These are phyloP conservation scores for Pythium rishiriense DNA, from an alignment of 352 stramenopile genomes.

Conservation along the genomic window DNA sequence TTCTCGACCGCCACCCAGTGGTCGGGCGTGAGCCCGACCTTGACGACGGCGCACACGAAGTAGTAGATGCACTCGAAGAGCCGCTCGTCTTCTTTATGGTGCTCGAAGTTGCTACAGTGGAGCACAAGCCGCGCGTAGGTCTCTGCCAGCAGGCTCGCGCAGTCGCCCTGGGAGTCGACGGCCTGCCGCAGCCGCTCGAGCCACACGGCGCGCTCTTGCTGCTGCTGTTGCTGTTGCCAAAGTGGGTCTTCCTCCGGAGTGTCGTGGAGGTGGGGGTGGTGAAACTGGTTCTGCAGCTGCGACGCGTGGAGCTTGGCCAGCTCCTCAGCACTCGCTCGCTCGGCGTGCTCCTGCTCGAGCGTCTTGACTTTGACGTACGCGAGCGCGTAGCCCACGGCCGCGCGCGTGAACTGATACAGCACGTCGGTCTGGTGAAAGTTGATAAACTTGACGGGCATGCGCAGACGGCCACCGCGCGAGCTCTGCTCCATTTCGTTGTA, in stretches of 20 bases:
- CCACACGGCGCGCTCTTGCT: constrained; percentile 9
- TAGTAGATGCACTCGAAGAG: constrained; percentile 86
- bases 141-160: constrained; percentile 41
- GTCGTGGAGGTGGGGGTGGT: too few relatives aligned
- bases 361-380: constrained; percentile 59
- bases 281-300: constrained; percentile 22
- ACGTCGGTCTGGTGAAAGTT: constrained; percentile 70
- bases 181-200: constrained; percentile 14
- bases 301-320: constrained; percentile 27
- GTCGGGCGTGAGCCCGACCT: constrained; percentile 53
- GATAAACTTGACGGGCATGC: constrained; percentile 67
- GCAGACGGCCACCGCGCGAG: constrained; percentile 45
- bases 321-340: constrained; percentile 16
- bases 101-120: constrained; percentile 84
- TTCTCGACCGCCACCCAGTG: constrained; percentile 66
- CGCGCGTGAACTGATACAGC: constrained; percentile 71
- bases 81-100: constrained; percentile 77
- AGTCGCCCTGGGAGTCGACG: constrained; percentile 21
- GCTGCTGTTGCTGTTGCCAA: constrained; percentile 2
- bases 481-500: constrained; percentile 67
- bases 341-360: constrained; percentile 43
- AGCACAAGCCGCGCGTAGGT: constrained; percentile 71
- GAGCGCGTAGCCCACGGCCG: constrained; percentile 64
- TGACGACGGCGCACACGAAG: constrained; percentile 72
- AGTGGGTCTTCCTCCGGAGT: background rate